phyloP scores from a whole-genome alignment of 139 green algal genomes.

The Marvania coccoides region DNA sequence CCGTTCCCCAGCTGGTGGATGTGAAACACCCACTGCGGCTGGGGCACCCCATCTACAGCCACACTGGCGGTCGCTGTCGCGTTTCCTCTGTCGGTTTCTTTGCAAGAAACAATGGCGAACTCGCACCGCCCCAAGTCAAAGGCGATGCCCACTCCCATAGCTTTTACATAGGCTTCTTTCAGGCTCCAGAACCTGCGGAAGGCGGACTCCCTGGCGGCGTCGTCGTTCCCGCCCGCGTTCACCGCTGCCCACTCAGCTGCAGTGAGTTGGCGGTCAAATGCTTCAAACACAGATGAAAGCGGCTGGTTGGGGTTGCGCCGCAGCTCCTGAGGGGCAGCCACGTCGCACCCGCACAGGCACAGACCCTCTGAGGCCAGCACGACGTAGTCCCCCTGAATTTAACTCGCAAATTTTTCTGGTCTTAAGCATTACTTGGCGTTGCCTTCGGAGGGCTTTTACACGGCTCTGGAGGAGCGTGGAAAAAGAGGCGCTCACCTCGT shows the following conservation, averaged over 20 bases:
- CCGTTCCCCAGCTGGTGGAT: constrained; percentile 40
- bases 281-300: constrained; percentile 5
- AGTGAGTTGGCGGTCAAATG: constrained; percentile 37
- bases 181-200: constrained; percentile 69
- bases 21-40: constrained; percentile 26
- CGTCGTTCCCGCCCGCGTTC: not conserved
- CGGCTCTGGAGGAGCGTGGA: not conserved
- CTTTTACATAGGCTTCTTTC: constrained; percentile 84
- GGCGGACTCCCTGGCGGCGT: constrained; percentile 30
- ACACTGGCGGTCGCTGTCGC: constrained; percentile 9
- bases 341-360: constrained; percentile 68
- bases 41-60: constrained; percentile 19
- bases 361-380: constrained; percentile 60
- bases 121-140: constrained; percentile 52
- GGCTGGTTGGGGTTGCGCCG: constrained; percentile 1
- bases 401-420: too few species aligned
- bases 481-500: constrained; percentile 46
- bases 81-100: constrained; percentile 14
- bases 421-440: not conserved
- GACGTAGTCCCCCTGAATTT: constrained; percentile 65
- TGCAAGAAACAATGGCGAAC: constrained; percentile 38
- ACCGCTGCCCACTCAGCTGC: constrained; percentile 37
- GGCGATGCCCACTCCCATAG: constrained; percentile 60
- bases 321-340: constrained; percentile 55
- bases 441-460: not conserved